Percentiles rank a stretch among this genome's conserved stretches.
Conservation (phyloP, 768 basidiomycete genomes). For the Fibroporia radiculosa region DNA sequence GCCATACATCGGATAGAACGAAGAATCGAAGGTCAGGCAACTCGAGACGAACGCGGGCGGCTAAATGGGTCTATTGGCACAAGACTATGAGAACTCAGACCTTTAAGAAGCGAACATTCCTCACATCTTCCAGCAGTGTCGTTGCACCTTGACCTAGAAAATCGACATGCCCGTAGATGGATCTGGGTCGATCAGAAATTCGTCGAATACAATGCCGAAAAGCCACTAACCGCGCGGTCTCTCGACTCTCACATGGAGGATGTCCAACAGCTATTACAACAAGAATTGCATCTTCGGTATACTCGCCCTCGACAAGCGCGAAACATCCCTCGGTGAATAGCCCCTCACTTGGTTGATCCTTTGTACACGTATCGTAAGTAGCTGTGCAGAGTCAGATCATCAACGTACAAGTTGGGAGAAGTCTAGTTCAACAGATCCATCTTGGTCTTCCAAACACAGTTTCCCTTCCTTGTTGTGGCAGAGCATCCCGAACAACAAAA, state of each 20-base stretch:
- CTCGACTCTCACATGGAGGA: slow-evolving; percentile 90
- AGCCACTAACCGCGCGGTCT: slow-evolving; percentile 58
- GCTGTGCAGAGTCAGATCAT: not conserved
- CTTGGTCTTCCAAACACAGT: slow-evolving; percentile 87
- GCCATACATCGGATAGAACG: slow-evolving; percentile 92
- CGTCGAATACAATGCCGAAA: not conserved
- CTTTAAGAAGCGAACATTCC: slow-evolving; percentile 17
- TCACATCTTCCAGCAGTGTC: slow-evolving; percentile 83
- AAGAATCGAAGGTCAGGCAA: slow-evolving; percentile 79
- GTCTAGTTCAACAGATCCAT: slow-evolving; percentile 85
- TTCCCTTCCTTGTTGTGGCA: slow-evolving; percentile 84
- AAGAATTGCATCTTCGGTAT: slow-evolving; percentile 85
- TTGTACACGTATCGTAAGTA: slow-evolving; percentile 3
- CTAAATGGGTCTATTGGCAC: slow-evolving; percentile 47
- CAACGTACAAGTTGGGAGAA: slow-evolving; percentile 72
- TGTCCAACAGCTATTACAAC: slow-evolving; percentile 93
- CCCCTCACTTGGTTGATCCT: slow-evolving; percentile 91
- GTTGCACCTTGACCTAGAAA: slow-evolving; percentile 94
- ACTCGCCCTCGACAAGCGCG: slow-evolving; percentile 92
- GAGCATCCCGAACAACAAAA: slow-evolving; percentile 91
- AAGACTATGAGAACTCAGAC: not conserved
- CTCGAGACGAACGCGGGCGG: slow-evolving; percentile 57
- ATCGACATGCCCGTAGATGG: slow-evolving; percentile 93
- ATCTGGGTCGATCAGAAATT: slow-evolving; percentile 37
- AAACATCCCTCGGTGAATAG: slow-evolving; percentile 95